These are phyloP conservation scores for Bipolaris oryzae DNA, from an alignment of 2,329 filamentous ascomycete species.

Conservation along the genomic window DNA sequence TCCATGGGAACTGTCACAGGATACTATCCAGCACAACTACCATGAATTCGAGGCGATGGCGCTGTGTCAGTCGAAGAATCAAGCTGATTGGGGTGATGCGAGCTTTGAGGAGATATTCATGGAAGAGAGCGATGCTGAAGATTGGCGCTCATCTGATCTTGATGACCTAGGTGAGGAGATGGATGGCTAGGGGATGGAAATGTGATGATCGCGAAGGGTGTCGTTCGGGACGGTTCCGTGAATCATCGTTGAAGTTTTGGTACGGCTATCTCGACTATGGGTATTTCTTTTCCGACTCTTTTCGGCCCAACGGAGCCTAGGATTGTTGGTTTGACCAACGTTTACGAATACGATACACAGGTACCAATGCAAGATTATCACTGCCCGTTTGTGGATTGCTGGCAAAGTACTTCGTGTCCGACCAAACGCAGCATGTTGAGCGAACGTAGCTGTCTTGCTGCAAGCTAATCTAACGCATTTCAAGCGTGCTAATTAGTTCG, in stretches of 20 bases:
- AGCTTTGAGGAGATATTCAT: slow-evolving; percentile 30
- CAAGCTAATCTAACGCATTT: background rate
- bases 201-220: background rate
- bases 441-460: background rate
- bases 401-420: background rate
- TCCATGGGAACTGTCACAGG: slow-evolving; percentile 12
- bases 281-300: background rate
- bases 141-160: background rate
- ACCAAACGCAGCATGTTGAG: background rate
- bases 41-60: slow-evolving; percentile 19
- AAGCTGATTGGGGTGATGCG: slow-evolving; percentile 18
- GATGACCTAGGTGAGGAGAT: slow-evolving; percentile 10
- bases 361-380: background rate
- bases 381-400: background rate
- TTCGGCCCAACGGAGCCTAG: background rate
- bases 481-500: background rate
- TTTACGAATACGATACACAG: background rate
- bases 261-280: background rate
- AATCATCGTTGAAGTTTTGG: background rate
- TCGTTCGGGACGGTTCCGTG: background rate
- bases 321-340: background rate
- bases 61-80: slow-evolving; percentile 1
- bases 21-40: slow-evolving; percentile 25
- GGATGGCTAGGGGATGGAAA: slow-evolving; percentile 2
- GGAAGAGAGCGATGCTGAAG: slow-evolving; percentile 14